Percentiles rank a stretch among this genome's conserved stretches.
Conservation (phyloP, 768 basidiomycete species). For the Terana coerulea region DNA sequence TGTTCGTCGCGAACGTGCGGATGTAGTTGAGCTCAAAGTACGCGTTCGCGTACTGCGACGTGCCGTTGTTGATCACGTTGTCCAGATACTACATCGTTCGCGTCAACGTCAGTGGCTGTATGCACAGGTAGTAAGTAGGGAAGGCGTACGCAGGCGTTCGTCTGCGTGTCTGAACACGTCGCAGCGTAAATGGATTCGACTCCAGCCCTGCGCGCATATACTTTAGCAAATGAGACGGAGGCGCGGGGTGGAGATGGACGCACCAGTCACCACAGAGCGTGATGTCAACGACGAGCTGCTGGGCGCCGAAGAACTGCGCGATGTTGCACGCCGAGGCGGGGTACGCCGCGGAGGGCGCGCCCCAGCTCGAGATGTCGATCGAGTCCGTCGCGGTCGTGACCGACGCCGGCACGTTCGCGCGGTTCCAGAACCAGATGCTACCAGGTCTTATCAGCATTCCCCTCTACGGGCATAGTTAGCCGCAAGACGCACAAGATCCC, state of each 20-base stretch:
- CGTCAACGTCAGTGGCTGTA: not conserved
- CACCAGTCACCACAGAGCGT: slow-evolving; percentile 54
- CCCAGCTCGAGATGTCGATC: slow-evolving; percentile 40
- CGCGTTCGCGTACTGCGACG: slow-evolving; percentile 41
- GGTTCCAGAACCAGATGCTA: slow-evolving; percentile 52
- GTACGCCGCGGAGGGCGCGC: slow-evolving; percentile 42
- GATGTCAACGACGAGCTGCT: slow-evolving; percentile 54
- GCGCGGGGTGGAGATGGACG: slow-evolving; percentile 10
- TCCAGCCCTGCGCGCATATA: slow-evolving; percentile 44
- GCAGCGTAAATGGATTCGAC: slow-evolving; percentile 38
- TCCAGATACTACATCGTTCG: slow-evolving; percentile 38
- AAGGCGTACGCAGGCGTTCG: slow-evolving; percentile 40
- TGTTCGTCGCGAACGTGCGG: slow-evolving; percentile 42
- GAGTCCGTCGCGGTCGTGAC: slow-evolving; percentile 29
- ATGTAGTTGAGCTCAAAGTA: slow-evolving; percentile 64
- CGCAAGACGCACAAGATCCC: slow-evolving; percentile 42
- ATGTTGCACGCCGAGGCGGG: slow-evolving; percentile 42
- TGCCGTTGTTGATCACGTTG: slow-evolving; percentile 46
- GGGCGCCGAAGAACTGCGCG: slow-evolving; percentile 39
- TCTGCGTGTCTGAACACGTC: slow-evolving; percentile 39
- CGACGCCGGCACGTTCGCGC: slow-evolving; percentile 33
- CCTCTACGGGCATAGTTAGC: no score
- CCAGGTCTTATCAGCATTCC: not conserved
- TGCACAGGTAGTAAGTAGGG: not conserved
- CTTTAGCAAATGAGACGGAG: not conserved